A percentile compares a stretch with the other conserved stretches of the same genome.
Evolutionary conservation across 257 asterid species (phyloP).

Genomic region (Solanum lycopersicoides): DNA sequence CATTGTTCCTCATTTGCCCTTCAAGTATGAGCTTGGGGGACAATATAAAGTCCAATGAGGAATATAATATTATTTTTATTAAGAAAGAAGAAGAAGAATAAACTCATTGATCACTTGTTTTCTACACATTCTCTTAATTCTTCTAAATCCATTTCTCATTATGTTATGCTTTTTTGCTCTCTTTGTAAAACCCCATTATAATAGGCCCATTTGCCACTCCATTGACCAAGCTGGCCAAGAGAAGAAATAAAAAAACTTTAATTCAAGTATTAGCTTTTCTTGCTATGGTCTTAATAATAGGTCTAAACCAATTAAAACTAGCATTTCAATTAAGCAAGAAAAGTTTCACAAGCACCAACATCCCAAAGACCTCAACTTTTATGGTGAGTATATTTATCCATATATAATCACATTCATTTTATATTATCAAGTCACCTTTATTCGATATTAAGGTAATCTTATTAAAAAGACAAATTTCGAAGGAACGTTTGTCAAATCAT

Average conservation of each 20-base stretch:
- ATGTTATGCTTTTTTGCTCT: neutral
- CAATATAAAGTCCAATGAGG: neutral
- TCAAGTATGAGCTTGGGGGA: neutral
- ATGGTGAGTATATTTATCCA: neutral
- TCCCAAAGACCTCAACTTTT: neutral
- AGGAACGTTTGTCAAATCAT: neutral
- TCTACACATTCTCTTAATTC: neutral
- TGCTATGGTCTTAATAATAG: neutral
- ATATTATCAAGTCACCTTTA: neutral
- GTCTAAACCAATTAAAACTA: neutral
- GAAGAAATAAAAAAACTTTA: neutral
- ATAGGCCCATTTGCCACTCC: slow-evolving; percentile 53
- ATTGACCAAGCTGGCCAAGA: slow-evolving; percentile 19
- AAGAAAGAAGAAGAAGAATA: neutral
- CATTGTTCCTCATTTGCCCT: neutral
- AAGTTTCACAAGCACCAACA: neutral
- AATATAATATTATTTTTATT: neutral
- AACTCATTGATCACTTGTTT: neutral
- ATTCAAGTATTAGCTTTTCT: neutral
- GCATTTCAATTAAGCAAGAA: neutral
- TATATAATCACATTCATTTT: neutral
- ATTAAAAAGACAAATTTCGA: neutral
- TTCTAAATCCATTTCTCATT: neutral
- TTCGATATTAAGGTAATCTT: neutral
- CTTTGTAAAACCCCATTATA: neutral